Base-by-base conservation (phyloP, 2,329 filamentous ascomycete genomes). In the Salinomyces thailandicus region DNA sequence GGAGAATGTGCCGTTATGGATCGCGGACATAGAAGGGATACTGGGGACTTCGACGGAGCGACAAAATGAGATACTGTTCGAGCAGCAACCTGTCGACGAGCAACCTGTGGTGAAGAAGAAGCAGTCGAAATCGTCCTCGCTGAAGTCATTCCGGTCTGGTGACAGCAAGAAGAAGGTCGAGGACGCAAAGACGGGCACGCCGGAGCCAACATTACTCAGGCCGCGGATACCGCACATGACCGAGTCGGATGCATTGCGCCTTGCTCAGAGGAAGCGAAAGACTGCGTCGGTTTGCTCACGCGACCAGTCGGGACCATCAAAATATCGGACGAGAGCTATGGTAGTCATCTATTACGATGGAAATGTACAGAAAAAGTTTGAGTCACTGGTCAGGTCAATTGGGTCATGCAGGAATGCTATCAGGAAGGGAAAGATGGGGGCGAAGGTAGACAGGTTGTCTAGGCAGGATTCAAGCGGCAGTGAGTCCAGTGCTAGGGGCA, bases 321-420 rank as follows among this genome's bases (percentile, higher is more conserved):
- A 76, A 43, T 81, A 81, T 55, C 77, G 82, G 37, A 77, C 77
- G 3, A 75, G 81, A 46, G 79, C 72, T 39, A 81, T 85, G 69
- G 79, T 89, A 31, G 79, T 91, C 27, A 82, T 95, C n/a, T 87
- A 85, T 60, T 95, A 95, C 56, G 87, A 95, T 55, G 84, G 81
- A 48, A 79, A 85, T 43, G 79, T 93, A 3, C 86, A 95, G 55
- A 76, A 76, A 34, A 77, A 80, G 26, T 85, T 95, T 46, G 86
- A 93, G 50, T 71, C 80, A 37, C 64, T 94, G 33, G 86, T 94
- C 38, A 79, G 85, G 43, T 81, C 82, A 38, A 78, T 95, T 22
- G 85, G 83, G 4, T 75, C 76, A 1, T 83, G 81, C 33, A 71
- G 87, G 39, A 93, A 93, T 60, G 69, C 84, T 46, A 79, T 95